Percentiles rank a stretch among this genome's conserved stretches.
Conservation (phyloP, 2,329 filamentous ascomycete genomes). For the Fusarium sp. region DNA sequence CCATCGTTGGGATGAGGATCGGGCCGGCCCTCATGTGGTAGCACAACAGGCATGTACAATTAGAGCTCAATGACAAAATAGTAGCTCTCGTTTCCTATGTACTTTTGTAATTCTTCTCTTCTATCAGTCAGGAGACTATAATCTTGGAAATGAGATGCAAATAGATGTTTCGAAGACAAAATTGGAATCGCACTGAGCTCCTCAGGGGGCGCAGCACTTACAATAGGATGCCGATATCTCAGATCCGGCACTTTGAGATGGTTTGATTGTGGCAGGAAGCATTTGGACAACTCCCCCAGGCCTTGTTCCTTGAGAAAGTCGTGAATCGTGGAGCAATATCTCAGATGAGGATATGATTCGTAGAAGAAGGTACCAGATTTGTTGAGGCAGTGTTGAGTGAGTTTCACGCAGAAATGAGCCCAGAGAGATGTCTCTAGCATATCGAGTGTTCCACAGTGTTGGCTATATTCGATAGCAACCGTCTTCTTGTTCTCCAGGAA, state of each 20-base stretch:
- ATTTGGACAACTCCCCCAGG: background rate
- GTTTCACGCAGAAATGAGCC: slow-evolving; percentile 9
- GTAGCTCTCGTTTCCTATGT: slow-evolving; percentile 3
- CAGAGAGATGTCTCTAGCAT: slow-evolving; percentile 16
- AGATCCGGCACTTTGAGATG: slow-evolving; percentile 5
- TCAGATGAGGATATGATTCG: background rate
- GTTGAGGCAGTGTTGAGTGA: background rate
- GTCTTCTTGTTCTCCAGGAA: background rate
- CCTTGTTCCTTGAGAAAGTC: background rate
- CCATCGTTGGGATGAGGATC: slow-evolving; percentile 13
- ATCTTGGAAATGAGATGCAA: background rate
- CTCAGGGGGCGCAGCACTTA: background rate
- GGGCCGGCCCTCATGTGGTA: background rate
- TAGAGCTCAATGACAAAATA: slow-evolving; percentile 37
- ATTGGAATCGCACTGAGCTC: background rate
- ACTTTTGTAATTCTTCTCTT: background rate
- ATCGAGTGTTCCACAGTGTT: slow-evolving; percentile 31
- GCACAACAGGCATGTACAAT: slow-evolving; percentile 9
- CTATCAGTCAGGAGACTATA: background rate
- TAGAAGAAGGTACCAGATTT: background rate
- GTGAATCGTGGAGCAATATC: background rate
- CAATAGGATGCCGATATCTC: background rate
- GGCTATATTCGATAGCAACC: slow-evolving; percentile 19
- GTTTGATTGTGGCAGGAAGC: background rate
- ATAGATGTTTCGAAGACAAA: background rate